Percentiles rank a stretch among this genome's conserved stretches.
Evolutionary conservation across 164 flowering plant species (phyloP).

Genomic region (Hamamelis virginiana): DNA sequence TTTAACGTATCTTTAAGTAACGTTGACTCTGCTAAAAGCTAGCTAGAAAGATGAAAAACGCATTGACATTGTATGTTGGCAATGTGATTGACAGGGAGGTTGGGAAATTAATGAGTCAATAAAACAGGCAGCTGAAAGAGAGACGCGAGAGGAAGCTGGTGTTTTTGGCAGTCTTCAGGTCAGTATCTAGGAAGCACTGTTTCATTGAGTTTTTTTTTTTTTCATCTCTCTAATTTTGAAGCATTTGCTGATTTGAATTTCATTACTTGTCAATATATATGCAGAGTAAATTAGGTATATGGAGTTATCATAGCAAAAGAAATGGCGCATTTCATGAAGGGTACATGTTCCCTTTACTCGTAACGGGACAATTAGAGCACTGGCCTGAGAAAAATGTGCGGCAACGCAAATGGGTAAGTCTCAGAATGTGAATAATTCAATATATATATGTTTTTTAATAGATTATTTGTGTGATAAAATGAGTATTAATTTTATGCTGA

Average conservation of each 20-base stretch:
- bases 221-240: neutral
- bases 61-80: too few relatives aligned
- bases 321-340: conserved; percentile 17
- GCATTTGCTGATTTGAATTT: neutral
- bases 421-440: too few relatives aligned
- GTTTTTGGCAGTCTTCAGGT: conserved; percentile 25
- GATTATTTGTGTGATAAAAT: too few relatives aligned
- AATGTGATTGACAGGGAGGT: conserved; percentile 21
- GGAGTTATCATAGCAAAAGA: conserved; percentile 33
- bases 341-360: conserved; percentile 32
- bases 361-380: conserved; percentile 15
- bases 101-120: conserved; percentile 31
- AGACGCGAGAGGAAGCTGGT: conserved; percentile 33
- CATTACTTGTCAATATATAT: neutral
- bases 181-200: conserved; percentile 1
- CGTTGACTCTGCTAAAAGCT: too few relatives aligned
- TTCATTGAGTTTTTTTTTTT: neutral
- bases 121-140: conserved; percentile 23
- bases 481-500: neutral
- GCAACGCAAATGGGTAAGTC: conserved; percentile 30
- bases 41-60: too few relatives aligned
- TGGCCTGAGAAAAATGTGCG: conserved; percentile 33
- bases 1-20: too few relatives aligned
- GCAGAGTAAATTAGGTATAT: conserved; percentile 28
- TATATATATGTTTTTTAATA: too few relatives aligned